Evolutionary conservation across 176 grass and related monocot genomes (phyloP), one percentile per base, ranked within the genome.

Genomic region (Carex parvula): DNA sequence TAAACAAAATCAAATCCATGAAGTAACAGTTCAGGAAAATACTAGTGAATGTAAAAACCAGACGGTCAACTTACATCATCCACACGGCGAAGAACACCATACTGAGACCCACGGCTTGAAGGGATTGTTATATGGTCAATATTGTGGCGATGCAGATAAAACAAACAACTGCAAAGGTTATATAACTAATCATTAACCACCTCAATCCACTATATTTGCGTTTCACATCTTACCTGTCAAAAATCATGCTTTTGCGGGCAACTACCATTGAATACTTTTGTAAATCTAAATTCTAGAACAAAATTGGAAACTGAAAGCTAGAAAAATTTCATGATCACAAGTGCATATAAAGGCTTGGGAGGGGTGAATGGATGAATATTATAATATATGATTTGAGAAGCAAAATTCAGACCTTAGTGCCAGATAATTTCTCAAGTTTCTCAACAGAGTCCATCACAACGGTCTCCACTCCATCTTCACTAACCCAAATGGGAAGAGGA

Each of bases 81-180:
- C 86, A 98, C 91, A 84, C 96, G 96, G 55, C 81, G 90, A 80
- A 98, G 96, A 79, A 95, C 86, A 22, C 96, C 96, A 69, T 84
- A 91, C 60, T 93, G 80, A 0, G 86, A 50, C 26, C 92, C 96
- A 87, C 92, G 92, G 67, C 79, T 86, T 84, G 92, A 94, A 37
- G 96, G 96, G 93, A 98, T 95, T 6, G 88, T 98, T 84, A 98
- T 98, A 89, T 93, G 88, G 86, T 98, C 96, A 89, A 98, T 94
- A 88, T 90, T 81, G 72, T 98, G 96, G 24, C 96, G 91, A 86
- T 98, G 96, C 86, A 95, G 86, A 95, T 98, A 67, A 5, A 68
- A 82, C 56, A 42, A 62, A 79, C 60, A 82, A 65, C 12, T 68
- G 21, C 44, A 37, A 83, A 65, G 26, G 32, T 26, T 22, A 21